Conservation (phyloP, 1,139 yeast species). For the Candida sanyaensis region DNA sequence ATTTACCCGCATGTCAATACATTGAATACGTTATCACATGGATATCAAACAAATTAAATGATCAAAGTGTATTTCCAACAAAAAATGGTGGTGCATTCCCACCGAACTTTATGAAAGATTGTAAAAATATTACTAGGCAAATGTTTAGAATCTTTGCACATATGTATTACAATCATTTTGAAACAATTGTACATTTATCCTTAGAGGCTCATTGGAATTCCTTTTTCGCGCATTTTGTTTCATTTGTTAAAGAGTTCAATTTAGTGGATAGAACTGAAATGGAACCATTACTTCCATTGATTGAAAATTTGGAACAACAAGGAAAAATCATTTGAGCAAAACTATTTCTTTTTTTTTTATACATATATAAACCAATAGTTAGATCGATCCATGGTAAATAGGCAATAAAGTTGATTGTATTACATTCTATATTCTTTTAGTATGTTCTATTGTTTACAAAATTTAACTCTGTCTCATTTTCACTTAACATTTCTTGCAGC, state of each 20-base stretch:
- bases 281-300: conserved; percentile 74
- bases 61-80: conserved; percentile 89
- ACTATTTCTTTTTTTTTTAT: background rate
- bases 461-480: no score
- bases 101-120: conserved; percentile 75
- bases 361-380: background rate
- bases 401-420: no score
- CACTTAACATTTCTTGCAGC: no score
- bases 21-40: conserved; percentile 90
- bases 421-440: no score
- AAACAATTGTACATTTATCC: conserved; percentile 83
- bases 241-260: conserved; percentile 82
- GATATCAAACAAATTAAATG: conserved; percentile 86
- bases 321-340: conserved; percentile 65
- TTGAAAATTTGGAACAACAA: conserved; percentile 78
- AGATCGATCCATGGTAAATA: no score
- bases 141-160: conserved; percentile 98
- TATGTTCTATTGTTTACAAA: no score
- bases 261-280: conserved; percentile 78
- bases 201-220: conserved; percentile 98
- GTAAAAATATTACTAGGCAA: conserved; percentile 84
- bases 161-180: conserved; percentile 92
- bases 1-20: conserved; percentile 90
- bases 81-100: conserved; percentile 94
- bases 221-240: conserved; percentile 91